phyloP scores from a whole-genome alignment of 345 rosid species.

The Heritiera fomes region DNA sequence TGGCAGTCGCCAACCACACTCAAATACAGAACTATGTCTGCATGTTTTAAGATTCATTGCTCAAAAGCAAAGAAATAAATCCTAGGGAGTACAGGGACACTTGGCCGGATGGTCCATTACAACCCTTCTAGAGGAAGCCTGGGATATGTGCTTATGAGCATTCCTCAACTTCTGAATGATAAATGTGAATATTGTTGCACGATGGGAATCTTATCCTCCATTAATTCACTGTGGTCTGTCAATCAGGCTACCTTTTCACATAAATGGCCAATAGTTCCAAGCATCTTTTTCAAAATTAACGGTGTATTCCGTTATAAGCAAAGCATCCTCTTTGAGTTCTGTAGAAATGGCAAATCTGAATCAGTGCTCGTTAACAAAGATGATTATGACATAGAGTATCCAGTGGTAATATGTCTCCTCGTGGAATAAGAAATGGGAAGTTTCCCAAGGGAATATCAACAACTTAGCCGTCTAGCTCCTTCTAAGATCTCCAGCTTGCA shows the following conservation, averaged over 20 bases:
- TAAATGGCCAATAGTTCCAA: not conserved
- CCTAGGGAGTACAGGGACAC: not conserved
- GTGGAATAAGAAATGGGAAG: not conserved
- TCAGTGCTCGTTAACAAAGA: conserved; percentile 8
- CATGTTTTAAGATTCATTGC: not conserved
- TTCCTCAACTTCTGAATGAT: conserved; percentile 15
- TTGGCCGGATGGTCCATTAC: not conserved
- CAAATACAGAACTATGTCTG: not conserved
- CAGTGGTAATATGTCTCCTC: not conserved
- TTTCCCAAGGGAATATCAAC: conserved; percentile 9
- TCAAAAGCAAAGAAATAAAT: not conserved
- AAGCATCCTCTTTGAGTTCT: conserved; percentile 30
- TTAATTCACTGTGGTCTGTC: not conserved
- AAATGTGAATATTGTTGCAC: conserved; percentile 15
- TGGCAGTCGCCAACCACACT: too few species aligned
- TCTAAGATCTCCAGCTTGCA: not conserved
- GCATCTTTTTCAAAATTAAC: not conserved
- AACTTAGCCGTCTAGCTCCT: conserved; percentile 3
- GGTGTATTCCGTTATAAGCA: conserved; percentile 31
- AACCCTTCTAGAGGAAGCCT: conserved; percentile 3
- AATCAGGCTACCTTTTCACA: not conserved
- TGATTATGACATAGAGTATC: conserved; percentile 7
- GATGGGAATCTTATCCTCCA: conserved; percentile 34
- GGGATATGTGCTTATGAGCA: conserved; percentile 10
- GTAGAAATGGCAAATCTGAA: conserved; percentile 19